Conservation (phyloP, 2,329 filamentous ascomycete genomes). For the Penicillium sp. region DNA sequence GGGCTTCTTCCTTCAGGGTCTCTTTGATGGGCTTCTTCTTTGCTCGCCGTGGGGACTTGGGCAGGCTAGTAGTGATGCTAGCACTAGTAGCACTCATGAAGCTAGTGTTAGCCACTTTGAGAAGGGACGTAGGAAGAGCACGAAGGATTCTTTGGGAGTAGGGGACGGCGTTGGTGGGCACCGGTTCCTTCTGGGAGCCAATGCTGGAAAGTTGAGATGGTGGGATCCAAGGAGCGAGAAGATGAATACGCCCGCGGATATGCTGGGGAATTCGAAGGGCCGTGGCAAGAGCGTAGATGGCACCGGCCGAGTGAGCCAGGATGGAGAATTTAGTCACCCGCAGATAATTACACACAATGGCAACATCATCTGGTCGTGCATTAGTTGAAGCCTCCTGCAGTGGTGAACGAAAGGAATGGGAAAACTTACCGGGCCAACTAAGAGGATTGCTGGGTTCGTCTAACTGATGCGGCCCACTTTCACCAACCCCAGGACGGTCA, state of each 20-base stretch:
- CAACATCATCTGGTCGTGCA: constrained; percentile 67
- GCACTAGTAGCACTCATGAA: constrained; percentile 93
- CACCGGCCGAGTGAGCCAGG: constrained; percentile 91
- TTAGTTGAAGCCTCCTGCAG: background rate
- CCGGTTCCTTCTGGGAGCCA: constrained; percentile 69
- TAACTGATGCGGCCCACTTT: constrained; percentile 75
- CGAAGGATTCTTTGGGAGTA: constrained; percentile 89
- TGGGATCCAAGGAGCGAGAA: constrained; percentile 89
- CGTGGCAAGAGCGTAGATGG: constrained; percentile 96
- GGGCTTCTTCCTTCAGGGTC: constrained; percentile 34
- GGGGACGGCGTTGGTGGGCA: constrained; percentile 82
- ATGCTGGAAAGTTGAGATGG: constrained; percentile 88
- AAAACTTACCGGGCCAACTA: constrained; percentile 82
- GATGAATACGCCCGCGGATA: constrained; percentile 89
- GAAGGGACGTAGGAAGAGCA: constrained; percentile 82
- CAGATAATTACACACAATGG: constrained; percentile 87
- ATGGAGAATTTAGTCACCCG: constrained; percentile 97
- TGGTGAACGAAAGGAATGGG: background rate
- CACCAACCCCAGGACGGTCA: constrained; percentile 90
- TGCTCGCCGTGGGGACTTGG: constrained; percentile 62
- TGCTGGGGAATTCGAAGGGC: constrained; percentile 95
- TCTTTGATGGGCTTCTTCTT: constrained; percentile 59
- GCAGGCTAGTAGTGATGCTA: constrained; percentile 76
- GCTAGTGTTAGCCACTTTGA: constrained; percentile 92
- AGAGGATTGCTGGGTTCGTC: constrained; percentile 83